Conservation (phyloP, 257 asterid genomes). For the Lantana camara region DNA sequence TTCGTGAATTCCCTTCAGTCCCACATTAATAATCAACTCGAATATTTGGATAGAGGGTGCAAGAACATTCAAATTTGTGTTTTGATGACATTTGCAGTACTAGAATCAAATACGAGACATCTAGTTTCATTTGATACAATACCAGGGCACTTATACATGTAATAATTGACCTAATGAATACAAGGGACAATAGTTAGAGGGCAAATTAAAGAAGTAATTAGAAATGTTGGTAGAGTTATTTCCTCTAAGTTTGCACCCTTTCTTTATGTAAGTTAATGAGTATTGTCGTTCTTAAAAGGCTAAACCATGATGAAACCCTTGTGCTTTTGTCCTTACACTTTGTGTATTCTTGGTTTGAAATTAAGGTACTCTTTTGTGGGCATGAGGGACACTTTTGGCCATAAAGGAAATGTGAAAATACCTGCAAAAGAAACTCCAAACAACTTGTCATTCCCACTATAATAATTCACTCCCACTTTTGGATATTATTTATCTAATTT, state of each 20-base stretch:
- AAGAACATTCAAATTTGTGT: too few species aligned
- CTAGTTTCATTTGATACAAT: too few species aligned
- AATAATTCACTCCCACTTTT: conserved; percentile 34
- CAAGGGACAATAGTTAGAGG: not conserved
- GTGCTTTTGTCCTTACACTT: conserved; percentile 33
- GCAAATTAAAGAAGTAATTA: not conserved
- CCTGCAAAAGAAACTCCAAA: conserved; percentile 27
- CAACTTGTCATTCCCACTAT: conserved; percentile 26
- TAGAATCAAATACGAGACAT: too few species aligned
- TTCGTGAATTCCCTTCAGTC: too few species aligned
- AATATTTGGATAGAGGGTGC: too few species aligned
- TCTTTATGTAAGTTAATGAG: conserved; percentile 27
- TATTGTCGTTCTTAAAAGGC: conserved; percentile 36
- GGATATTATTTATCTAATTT: conserved; percentile 17
- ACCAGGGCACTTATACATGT: too few species aligned
- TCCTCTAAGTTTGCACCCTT: conserved; percentile 25
- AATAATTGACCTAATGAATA: too few species aligned
- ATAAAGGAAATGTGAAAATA: conserved; percentile 33
- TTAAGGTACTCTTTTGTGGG: conserved; percentile 19
- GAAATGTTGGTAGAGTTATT: not conserved
- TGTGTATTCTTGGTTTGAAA: conserved; percentile 23
- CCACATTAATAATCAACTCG: too few species aligned
- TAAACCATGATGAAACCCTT: conserved; percentile 40
- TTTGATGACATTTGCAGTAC: too few species aligned
- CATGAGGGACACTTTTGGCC: conserved; percentile 22